Percentiles rank a stretch among this genome's conserved stretches.
Evolutionary conservation across 139 green algal species (phyloP).

Genomic region (Auxenochlorella pyrenoidosa): DNA sequence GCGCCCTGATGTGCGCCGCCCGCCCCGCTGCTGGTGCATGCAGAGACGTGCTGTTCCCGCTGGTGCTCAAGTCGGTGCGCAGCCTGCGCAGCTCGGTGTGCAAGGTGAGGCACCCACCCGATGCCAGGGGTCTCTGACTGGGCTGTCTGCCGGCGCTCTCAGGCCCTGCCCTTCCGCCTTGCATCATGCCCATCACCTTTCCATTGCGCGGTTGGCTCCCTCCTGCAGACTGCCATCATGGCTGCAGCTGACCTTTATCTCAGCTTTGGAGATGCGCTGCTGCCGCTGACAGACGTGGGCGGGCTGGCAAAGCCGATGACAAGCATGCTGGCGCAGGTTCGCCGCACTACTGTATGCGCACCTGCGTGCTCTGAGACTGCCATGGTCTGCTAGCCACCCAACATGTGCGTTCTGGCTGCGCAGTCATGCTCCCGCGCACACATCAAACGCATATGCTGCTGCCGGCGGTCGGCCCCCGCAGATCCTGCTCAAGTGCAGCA

Average conservation of each 20-base stretch:
- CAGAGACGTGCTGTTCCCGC: slow-evolving; percentile 44
- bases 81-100: slow-evolving; percentile 67
- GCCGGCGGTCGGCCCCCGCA: background rate
- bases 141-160: too few species aligned
- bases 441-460: background rate
- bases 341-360: too few species aligned
- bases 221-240: slow-evolving; percentile 60
- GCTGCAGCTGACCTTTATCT: slow-evolving; percentile 53
- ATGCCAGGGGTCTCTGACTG: too few species aligned
- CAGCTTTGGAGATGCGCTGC: slow-evolving; percentile 40
- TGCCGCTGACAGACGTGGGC: slow-evolving; percentile 54
- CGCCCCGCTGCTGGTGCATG: background rate
- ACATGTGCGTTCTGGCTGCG: background rate
- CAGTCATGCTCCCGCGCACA: background rate
- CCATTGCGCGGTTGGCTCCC: too few species aligned
- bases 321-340: slow-evolving; percentile 63
- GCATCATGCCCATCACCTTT: too few species aligned
- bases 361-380: too few species aligned
- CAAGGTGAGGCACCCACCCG: slow-evolving; percentile 51
- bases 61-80: slow-evolving; percentile 60
- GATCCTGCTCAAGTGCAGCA: slow-evolving; percentile 62
- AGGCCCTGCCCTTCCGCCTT: too few species aligned
- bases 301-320: slow-evolving; percentile 45
- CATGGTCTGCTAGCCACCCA: background rate
- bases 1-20: background rate